Base-by-base conservation (phyloP, 140 eudicot species). In the Cichorium intybus region DNA sequence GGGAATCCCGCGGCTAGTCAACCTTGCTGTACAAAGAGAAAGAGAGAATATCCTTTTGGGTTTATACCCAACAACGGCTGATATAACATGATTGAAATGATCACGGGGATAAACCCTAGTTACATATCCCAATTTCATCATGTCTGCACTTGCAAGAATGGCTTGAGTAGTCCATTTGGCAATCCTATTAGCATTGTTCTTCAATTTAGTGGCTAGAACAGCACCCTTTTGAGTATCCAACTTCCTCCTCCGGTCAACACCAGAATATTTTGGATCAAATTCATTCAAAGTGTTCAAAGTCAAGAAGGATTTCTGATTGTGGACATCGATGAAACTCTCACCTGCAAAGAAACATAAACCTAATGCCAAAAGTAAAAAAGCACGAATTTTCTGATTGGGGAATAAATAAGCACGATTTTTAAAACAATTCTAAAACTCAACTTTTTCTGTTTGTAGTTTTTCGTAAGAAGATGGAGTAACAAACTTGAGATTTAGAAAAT, bases 151-250 rank as follows among this genome's bases (percentile, higher is more conserved):
- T n/a, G 79, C 89, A 79, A 86, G 67, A 6, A 86, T 66, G 0
- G 95, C 80, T 60, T 86, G 89, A 1, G 87, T 82, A 16, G 95
- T 86, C 95, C 95, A 86, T 54, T 86, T 86, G 4, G 95, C 95
- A 33, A 86, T 45, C 77, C 82, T 86, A 70, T 86, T 82, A 3
- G 89, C 86, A 77, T 86, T 86, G 61, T 86, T 86, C 77, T 86
- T 86, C 86, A 57, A 57, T 16, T 57, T 47, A 4, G 64, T 57
- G 0, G 64, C 47, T 57, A 56, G 28, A 56, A 56, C 62, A 2
- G 62, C 62, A 56, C 62, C 62, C 10, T 41, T 26, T 56, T 56
- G 62, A 56, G 62, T 56, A 24, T 56, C 62, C 21, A 56, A 56
- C 62, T 69, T 69, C 57, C 74, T 69, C 16, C 74, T 56, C 74